Base-by-base conservation (phyloP, 345 rosid species). In the Trapa incisa region DNA sequence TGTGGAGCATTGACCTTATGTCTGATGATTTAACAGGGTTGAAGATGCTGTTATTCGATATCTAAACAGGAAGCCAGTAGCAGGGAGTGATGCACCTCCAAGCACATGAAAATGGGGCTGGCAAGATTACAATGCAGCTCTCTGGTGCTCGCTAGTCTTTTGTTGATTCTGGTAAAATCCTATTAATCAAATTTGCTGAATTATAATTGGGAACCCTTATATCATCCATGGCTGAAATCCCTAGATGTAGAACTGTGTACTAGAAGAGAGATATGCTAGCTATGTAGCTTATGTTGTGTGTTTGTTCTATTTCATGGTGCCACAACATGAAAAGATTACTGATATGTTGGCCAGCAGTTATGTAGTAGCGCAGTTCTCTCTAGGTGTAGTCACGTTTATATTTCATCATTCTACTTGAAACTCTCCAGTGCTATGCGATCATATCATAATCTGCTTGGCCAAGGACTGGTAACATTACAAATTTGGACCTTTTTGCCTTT, bases 11-110 rank as follows among this genome's bases (percentile, higher is more conserved):
- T 67, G 32, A 69, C 32, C 29, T 33, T 39, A 2, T 16, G 29
- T 2, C n/a, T 57, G 60, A 47, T 63, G 57, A 56, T 33, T 37
- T 61, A 45, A 70, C 81, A 92, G 98, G 98, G 98, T 88, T 68
- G 97, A 92, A 77, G 99, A 94, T 83, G 97, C 99, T 64, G 95
- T 91, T 3, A 88, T 94, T 73, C 92, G 97, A 2, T 94, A 91
- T 70, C 69, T 94, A 80, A 94, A 94, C 75, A 91, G 99, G 57
- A 91, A 84, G 84, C 99, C 99, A 47, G 82, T 89, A 43, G 79
- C 85, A 3, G 97, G 96, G 76, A 83, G 77, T 71, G 95, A 91
- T 75, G 96, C 82, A 72, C 97, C 91, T 64, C 91, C 96, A 76
- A 86, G 89, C 82, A 76, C 81, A 65, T 91, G 84, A 85, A 47